These are phyloP conservation scores for Lipomyces orientalis DNA, from an alignment of 805 yeast genomes.

Conservation along the genomic window DNA sequence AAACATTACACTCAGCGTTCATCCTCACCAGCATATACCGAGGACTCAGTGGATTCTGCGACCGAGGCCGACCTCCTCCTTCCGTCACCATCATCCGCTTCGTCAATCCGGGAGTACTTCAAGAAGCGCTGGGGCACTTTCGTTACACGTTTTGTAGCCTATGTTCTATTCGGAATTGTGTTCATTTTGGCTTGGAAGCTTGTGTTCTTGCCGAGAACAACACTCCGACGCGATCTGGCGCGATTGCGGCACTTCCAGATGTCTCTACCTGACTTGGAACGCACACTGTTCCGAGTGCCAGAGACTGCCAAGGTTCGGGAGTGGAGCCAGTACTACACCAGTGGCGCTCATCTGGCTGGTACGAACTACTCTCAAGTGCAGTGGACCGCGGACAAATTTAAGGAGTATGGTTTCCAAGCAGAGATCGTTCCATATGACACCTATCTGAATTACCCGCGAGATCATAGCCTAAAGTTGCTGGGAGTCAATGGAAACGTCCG, in stretches of 20 bases:
- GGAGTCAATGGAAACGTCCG: conserved; percentile 45
- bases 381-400: conserved; percentile 64
- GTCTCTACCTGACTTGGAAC: conserved; percentile 71
- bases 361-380: conserved; percentile 50
- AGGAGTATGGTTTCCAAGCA: conserved; percentile 63
- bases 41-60: conserved; percentile 22
- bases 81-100: conserved; percentile 37
- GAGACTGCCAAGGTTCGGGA: conserved; percentile 49
- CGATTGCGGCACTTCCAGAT: conserved; percentile 70
- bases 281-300: conserved; percentile 58
- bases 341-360: conserved; percentile 48
- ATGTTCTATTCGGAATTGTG: conserved; percentile 55
- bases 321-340: conserved; percentile 53
- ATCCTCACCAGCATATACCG: not conserved
- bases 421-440: conserved; percentile 63
- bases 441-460: conserved; percentile 67
- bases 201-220: conserved; percentile 82
- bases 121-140: conserved; percentile 36
- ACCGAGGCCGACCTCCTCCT: conserved; percentile 34
- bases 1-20: not conserved
- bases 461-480: conserved; percentile 57
- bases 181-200: conserved; percentile 64
- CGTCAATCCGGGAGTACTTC: conserved; percentile 11
- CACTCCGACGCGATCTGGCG: conserved; percentile 78
- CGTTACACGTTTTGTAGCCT: conserved; percentile 51